phyloP scores from a whole-genome alignment of 805 yeast species.

The Naumovozyma dairenensis region DNA sequence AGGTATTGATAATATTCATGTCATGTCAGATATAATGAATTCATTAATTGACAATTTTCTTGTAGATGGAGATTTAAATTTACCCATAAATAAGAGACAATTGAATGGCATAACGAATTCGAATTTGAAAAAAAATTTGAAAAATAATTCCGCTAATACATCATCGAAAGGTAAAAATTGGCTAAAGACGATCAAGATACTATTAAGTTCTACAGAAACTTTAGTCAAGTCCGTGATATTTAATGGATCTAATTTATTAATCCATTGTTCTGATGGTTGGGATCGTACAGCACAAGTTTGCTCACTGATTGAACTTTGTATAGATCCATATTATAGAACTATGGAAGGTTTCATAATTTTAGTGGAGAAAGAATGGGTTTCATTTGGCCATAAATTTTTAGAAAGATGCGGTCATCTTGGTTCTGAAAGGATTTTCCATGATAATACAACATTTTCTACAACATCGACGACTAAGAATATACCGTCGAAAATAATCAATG shows the following conservation, averaged over 20 bases:
- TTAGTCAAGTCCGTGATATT: conserved; percentile 74
- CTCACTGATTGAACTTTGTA: conserved; percentile 72
- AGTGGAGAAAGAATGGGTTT: conserved; percentile 89
- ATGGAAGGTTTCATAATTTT: conserved; percentile 76
- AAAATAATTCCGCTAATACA: too few relatives aligned
- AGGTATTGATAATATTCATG: conserved; percentile 92
- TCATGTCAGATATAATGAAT: conserved; percentile 75
- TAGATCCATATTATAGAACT: conserved; percentile 86
- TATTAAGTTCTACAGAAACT: conserved; percentile 67
- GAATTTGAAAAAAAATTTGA: too few relatives aligned
- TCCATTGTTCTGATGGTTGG: conserved; percentile 99
- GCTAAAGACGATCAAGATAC: conserved; percentile 60
- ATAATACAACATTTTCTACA: too few relatives aligned
- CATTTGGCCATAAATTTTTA: conserved; percentile 85
- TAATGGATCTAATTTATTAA: conserved; percentile 70
- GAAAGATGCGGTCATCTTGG: conserved; percentile 74
- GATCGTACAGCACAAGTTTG: conserved; percentile 89
- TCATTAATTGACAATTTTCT: conserved; percentile 49
- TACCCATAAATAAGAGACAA: conserved; percentile 43
- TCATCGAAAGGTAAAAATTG: conserved; percentile 52
- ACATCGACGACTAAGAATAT: too few relatives aligned
- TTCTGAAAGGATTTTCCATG: conserved; percentile 40
- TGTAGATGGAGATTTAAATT: conserved; percentile 54
- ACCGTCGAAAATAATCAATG: too few relatives aligned
- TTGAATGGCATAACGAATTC: too few relatives aligned